phyloP scores from a whole-genome alignment of 768 basidiomycete species.

The Panellus pusillus region DNA sequence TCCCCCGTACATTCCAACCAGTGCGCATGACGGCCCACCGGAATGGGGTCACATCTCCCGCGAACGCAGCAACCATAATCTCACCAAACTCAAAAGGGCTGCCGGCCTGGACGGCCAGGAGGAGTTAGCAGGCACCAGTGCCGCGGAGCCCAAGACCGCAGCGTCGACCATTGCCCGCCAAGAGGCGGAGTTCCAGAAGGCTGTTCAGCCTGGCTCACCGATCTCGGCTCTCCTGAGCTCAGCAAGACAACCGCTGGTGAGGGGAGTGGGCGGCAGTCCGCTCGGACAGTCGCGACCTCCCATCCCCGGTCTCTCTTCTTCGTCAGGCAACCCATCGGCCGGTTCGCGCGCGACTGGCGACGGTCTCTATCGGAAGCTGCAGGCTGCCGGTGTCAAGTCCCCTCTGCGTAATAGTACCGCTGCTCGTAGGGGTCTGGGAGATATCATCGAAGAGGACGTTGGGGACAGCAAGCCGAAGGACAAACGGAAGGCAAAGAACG shows the following conservation, averaged over 20 bases:
- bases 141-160: slow-evolving; percentile 40
- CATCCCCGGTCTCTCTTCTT: slow-evolving; percentile 11
- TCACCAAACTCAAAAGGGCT: slow-evolving; percentile 61
- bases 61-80: slow-evolving; percentile 64
- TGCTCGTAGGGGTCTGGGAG: slow-evolving; percentile 41
- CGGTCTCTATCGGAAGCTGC: slow-evolving; percentile 32
- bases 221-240: slow-evolving; percentile 90
- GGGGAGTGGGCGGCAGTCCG: slow-evolving; percentile 45
- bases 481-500: slow-evolving; percentile 39
- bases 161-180: slow-evolving; percentile 70
- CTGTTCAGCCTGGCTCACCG: slow-evolving; percentile 92
- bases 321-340: slow-evolving; percentile 12
- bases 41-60: slow-evolving; percentile 71
- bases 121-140: slow-evolving; percentile 29
- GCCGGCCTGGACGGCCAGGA: slow-evolving; percentile 68
- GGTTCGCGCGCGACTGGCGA: slow-evolving; percentile 22
- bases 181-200: slow-evolving; percentile 96
- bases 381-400: slow-evolving; percentile 55
- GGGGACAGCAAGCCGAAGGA: slow-evolving; percentile 30
- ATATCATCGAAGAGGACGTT: slow-evolving; percentile 40
- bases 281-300: slow-evolving; percentile 19
- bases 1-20: slow-evolving; percentile 76
- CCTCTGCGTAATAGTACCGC: slow-evolving; percentile 47
- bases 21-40: slow-evolving; percentile 74
- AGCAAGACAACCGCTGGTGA: slow-evolving; percentile 83